Conservation (phyloP, 2,329 filamentous ascomycete species). For the Colletotrichum sp. region DNA sequence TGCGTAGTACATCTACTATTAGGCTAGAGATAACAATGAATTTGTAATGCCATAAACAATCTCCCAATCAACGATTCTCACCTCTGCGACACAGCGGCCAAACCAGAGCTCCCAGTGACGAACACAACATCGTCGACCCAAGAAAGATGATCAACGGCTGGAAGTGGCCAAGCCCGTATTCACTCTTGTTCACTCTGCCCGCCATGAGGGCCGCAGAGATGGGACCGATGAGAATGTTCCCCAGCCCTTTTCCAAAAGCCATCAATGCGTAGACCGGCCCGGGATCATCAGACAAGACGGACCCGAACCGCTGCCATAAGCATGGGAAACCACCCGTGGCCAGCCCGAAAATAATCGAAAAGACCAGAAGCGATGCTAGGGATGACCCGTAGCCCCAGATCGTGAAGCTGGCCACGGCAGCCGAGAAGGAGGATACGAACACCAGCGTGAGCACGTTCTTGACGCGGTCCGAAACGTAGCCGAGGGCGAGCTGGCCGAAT, state of each 20-base stretch:
- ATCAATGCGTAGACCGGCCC: conserved; percentile 29
- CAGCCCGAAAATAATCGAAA: conserved; percentile 60
- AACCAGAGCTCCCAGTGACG: background rate
- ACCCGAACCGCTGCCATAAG: conserved; percentile 30
- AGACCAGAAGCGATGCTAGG: conserved; percentile 50
- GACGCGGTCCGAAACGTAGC: conserved; percentile 48
- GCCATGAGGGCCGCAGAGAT: conserved; percentile 24
- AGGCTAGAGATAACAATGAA: background rate
- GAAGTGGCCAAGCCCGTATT: background rate
- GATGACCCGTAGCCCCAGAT: conserved; percentile 58
- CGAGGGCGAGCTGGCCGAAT: conserved; percentile 50
- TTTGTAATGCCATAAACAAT: too few species aligned
- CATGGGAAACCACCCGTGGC: conserved; percentile 50
- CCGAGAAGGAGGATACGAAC: conserved; percentile 46
- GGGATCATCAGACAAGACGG: conserved; percentile 29
- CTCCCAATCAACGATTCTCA: too few species aligned
- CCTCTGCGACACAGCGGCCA: background rate
- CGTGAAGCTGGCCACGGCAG: conserved; percentile 52
- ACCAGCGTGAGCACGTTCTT: conserved; percentile 49
- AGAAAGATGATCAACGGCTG: conserved; percentile 5
- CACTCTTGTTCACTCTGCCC: background rate
- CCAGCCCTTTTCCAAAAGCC: conserved; percentile 32
- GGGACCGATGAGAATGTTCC: conserved; percentile 30
- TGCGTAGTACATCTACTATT: background rate
- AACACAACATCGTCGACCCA: conserved; percentile 12